phyloP scores from a whole-genome alignment of 2,329 filamentous ascomycete genomes.

The Epichloe hybrida region DNA sequence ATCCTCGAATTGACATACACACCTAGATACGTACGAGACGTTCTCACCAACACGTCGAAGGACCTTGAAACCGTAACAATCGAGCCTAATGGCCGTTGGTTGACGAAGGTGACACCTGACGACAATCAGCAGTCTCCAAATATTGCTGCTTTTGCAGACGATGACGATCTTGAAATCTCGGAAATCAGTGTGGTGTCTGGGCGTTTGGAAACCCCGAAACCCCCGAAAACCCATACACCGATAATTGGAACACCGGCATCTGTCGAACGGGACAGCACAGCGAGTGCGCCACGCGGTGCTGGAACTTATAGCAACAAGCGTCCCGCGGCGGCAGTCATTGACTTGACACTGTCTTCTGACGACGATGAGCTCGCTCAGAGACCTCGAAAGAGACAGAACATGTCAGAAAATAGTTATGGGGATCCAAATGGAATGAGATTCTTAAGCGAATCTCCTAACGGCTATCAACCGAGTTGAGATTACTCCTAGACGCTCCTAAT shows the following conservation, averaged over 20 bases:
- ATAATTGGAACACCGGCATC: slow-evolving; percentile 26
- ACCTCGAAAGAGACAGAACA: slow-evolving; percentile 33
- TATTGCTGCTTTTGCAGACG: slow-evolving; percentile 21
- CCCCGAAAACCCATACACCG: slow-evolving; percentile 17
- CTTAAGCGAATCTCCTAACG: slow-evolving; percentile 12
- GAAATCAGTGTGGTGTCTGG: slow-evolving; percentile 26
- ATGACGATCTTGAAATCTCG: slow-evolving; percentile 38
- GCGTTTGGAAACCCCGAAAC: slow-evolving; percentile 21
- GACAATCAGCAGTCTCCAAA: slow-evolving; percentile 15
- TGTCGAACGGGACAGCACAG: slow-evolving; percentile 20
- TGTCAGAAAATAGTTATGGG: slow-evolving; percentile 13
- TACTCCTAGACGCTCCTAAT: background rate
- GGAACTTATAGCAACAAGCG: slow-evolving; percentile 32
- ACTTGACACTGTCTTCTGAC: slow-evolving; percentile 43
- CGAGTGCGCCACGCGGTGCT: slow-evolving; percentile 20
- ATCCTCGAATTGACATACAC: background rate
- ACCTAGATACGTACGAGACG: slow-evolving; percentile 69
- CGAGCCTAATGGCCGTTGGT: slow-evolving; percentile 75
- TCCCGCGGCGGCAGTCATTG: slow-evolving; percentile 39
- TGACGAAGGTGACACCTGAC: slow-evolving; percentile 23
- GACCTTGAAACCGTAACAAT: slow-evolving; percentile 77
- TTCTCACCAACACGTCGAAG: slow-evolving; percentile 58
- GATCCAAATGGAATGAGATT: slow-evolving; percentile 9
- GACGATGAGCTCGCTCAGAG: slow-evolving; percentile 35
- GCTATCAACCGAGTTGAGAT: slow-evolving; percentile 7